Percentiles rank a stretch among this genome's conserved stretches.
These are phyloP conservation scores for Nicotiana tomentosiformis DNA, from an alignment of 257 asterid species.

Conservation along the genomic window DNA sequence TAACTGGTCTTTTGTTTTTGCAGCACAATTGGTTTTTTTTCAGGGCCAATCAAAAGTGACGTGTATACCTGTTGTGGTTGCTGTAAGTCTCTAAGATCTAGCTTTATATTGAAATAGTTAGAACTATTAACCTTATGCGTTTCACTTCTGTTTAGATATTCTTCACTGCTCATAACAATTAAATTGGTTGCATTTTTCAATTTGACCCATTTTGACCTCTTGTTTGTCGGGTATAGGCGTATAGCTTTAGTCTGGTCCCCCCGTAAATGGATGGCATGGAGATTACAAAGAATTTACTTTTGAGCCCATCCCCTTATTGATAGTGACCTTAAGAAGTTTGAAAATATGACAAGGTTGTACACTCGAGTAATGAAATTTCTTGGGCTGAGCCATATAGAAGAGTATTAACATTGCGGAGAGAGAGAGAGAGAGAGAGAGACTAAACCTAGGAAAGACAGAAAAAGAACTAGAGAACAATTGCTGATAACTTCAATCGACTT, in stretches of 20 bases:
- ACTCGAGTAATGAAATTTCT: background rate
- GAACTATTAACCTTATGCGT: background rate
- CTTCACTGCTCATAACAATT: background rate
- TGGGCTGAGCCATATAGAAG: background rate
- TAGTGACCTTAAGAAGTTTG: background rate
- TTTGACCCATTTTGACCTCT: background rate
- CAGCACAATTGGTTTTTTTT: constrained; percentile 60
- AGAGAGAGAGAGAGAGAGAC: background rate
- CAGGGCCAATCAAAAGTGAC: constrained; percentile 51
- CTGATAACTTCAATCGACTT: background rate
- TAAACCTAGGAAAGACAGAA: background rate
- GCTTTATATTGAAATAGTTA: background rate
- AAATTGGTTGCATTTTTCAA: background rate
- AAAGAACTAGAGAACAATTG: background rate
- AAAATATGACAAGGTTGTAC: background rate
- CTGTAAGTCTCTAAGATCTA: constrained; percentile 41
- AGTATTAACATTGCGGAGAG: no score
- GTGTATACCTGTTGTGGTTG: constrained; percentile 68
- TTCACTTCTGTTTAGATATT: background rate
- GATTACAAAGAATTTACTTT: background rate
- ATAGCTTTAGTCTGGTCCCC: background rate
- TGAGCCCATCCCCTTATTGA: background rate
- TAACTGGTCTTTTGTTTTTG: constrained; percentile 19
- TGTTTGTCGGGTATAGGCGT: background rate
- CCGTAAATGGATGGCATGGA: background rate